These are phyloP conservation scores for Solanum gracilifrons DNA, from an alignment of 257 asterid species.

Conservation along the genomic window DNA sequence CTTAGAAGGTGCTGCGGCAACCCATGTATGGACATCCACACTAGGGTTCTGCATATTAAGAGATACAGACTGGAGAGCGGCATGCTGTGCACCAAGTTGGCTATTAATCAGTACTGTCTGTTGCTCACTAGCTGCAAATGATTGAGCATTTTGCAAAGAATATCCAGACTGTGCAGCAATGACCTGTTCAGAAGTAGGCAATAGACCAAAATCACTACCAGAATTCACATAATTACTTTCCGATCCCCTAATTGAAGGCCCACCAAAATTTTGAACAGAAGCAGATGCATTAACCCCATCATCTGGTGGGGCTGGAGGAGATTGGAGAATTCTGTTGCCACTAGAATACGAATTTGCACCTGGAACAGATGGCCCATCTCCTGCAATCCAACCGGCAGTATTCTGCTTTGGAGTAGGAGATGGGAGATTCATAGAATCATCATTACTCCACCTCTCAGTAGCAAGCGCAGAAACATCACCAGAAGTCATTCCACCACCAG, in stretches of 20 bases:
- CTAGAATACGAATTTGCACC: constrained; percentile 25
- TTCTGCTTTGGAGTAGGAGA: constrained; percentile 73
- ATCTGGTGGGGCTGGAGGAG: constrained; percentile 32
- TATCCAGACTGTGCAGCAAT: constrained; percentile 10
- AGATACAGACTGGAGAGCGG: constrained; percentile 16
- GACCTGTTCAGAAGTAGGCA: constrained; percentile 38
- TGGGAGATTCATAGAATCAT: constrained; percentile 40
- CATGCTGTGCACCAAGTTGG: constrained; percentile 20
- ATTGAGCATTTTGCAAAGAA: constrained; percentile 19
- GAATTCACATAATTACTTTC: constrained; percentile 5
- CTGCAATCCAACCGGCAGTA: constrained; percentile 28
- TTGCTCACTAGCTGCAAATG: constrained; percentile 26
- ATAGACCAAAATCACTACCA: constrained; percentile 32
- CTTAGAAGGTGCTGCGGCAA: constrained; percentile 14
- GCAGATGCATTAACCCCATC: constrained; percentile 26
- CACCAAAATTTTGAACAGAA: constrained; percentile 32
- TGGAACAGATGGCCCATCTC: constrained; percentile 16
- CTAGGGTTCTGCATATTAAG: constrained; percentile 35
- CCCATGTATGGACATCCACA: constrained; percentile 31
- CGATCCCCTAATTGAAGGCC: constrained; percentile 11
- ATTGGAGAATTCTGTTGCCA: constrained; percentile 32
- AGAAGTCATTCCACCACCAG: constrained; percentile 7
- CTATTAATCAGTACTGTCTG: constrained; percentile 27
- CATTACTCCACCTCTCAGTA: constrained; percentile 34
- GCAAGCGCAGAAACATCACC: constrained; percentile 23